Base-by-base conservation (phyloP, 2,329 filamentous ascomycete species). In the Colletotrichum sp. region DNA sequence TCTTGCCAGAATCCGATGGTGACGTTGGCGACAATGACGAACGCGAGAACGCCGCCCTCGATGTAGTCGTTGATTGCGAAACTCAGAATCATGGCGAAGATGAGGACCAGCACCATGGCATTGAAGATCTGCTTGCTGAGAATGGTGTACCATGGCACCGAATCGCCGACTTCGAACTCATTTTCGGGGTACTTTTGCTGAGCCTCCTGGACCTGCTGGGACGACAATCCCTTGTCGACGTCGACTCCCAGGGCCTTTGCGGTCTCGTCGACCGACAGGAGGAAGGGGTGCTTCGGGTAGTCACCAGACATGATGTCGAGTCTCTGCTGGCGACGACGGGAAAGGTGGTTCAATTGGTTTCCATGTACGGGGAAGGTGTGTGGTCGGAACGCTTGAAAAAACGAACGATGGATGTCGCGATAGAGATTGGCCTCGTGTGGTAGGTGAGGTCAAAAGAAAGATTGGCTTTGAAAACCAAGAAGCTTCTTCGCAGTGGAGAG, bases 91-190 rank as follows among this genome's bases (percentile, higher is more conserved):
- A 96, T 95, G 80, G 94, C 94, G 80, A 96, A 93, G 70, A 95
- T 88, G 68, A 96, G 90, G 65, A 95, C 93, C 80, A 95, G 84
- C 72, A 94, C 94, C 94, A 95, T 95, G 74, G 94, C 94, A 87
- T 96, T 96, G 81, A 92, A 91, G 26, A 95, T 84, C 83, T 96
- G 94, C 80, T 93, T 93, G 74, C 94, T 86, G 63, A 96, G 85
- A 57, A 96, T 95, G 80, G 93, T 96, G 80, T 92, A 88, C 93
- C 92, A 89, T 81, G 90, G 90, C 64, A 96, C 92, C 32, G 90
- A 91, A 32, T 90, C 92, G 24, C 89, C 92, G 24, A 95, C 91
- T 60, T 95, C 91, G 24, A 96, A 88, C 81, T 95, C 93, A 85
- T 96, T 96, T 22, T 84, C 87, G 66, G 93, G 93, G 81, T 93